phyloP scores from a whole-genome alignment of 768 basidiomycete genomes.

The Panellus pusillus region DNA sequence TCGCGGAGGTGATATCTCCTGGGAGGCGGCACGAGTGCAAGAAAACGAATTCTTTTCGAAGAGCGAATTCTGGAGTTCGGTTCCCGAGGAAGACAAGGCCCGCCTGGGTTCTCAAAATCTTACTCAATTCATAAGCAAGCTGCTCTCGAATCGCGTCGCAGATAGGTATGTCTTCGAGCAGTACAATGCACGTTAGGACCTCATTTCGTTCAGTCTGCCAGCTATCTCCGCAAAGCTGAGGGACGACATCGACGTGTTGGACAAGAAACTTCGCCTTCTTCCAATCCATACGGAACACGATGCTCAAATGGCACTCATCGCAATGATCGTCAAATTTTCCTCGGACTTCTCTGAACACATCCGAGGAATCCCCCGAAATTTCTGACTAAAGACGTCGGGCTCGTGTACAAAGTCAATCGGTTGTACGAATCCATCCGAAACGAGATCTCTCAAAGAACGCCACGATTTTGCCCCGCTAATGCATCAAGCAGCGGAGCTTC shows the following conservation, averaged over 20 bases:
- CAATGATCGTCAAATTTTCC: not conserved
- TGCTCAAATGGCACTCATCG: not conserved
- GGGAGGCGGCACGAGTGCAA: conserved; percentile 2
- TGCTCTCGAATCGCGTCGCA: conserved; percentile 1
- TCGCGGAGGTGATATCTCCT: conserved; percentile 1
- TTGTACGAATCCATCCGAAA: not conserved
- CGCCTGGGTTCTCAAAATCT: conserved; percentile 13
- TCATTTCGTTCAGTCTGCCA: conserved; percentile 6
- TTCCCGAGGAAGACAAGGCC: conserved; percentile 3
- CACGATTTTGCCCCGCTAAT: conserved; percentile 9
- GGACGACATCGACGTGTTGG: not conserved
- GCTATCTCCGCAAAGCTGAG: conserved; percentile 5
- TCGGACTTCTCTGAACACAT: conserved; percentile 3
- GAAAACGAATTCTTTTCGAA: conserved; percentile 6
- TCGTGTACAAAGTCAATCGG: conserved; percentile 8
- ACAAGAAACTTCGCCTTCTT: not conserved
- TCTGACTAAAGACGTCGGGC: conserved; percentile 5
- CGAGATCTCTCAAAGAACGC: conserved; percentile 1
- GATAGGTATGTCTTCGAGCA: not conserved
- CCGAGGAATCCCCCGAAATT: conserved; percentile 7
- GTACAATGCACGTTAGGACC: not conserved
- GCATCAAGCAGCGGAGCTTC: not conserved
- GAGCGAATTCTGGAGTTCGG: not conserved
- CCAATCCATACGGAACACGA: not conserved
- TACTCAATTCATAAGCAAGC: conserved; percentile 7